Conservation (phyloP, 148 eudicot species). For the Cornus kousa region DNA sequence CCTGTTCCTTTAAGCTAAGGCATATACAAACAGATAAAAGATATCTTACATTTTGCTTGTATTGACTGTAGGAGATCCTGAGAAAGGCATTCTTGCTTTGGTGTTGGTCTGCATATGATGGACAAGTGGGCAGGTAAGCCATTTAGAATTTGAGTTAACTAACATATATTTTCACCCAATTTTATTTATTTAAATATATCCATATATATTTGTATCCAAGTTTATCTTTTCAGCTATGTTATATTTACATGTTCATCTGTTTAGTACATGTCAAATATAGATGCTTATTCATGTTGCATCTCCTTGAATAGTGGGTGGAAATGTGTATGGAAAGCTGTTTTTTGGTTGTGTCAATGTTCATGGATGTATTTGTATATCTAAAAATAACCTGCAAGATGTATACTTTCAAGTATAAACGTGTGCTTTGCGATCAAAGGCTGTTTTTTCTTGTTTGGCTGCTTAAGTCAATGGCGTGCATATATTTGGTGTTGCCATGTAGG, state of each 20-base stretch:
- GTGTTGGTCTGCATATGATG: neutral
- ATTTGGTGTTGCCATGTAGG: neutral
- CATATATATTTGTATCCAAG: neutral
- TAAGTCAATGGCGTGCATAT: conserved; percentile 8
- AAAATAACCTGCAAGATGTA: neutral
- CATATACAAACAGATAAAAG: neutral
- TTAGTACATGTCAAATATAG: neutral
- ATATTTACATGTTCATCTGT: neutral
- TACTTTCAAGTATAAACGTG: neutral
- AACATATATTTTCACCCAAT: neutral
- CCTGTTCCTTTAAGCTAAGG: neutral
- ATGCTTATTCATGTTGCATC: neutral
- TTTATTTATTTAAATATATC: neutral
- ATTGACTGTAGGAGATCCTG: neutral
- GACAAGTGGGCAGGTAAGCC: conserved; percentile 4
- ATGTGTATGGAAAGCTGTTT: neutral
- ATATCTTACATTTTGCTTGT: neutral
- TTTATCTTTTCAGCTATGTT: neutral
- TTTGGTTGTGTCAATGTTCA: neutral
- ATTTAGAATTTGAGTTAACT: neutral
- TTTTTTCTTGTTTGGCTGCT: neutral
- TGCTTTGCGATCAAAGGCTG: neutral
- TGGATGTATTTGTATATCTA: neutral
- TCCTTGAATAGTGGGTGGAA: neutral
- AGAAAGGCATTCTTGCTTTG: neutral